These are phyloP conservation scores for Verticillium klebahnii DNA, from an alignment of 2,329 filamentous ascomycete species.

Conservation along the genomic window DNA sequence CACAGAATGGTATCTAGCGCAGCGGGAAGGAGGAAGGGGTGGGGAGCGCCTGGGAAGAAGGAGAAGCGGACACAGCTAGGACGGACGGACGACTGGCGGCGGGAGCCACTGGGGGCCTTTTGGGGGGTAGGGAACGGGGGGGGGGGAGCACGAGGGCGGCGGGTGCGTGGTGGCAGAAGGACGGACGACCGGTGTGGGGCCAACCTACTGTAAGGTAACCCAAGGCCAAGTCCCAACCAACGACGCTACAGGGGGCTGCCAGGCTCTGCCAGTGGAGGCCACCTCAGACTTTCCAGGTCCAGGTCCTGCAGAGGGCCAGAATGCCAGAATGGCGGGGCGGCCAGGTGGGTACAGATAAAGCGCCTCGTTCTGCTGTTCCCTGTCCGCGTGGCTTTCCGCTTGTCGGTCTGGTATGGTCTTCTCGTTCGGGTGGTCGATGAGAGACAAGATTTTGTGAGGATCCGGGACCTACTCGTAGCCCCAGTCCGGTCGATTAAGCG, in stretches of 20 bases:
- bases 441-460: not conserved
- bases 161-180: constrained; percentile 13
- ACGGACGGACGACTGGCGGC: constrained; percentile 4
- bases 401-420: not conserved
- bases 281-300: not conserved
- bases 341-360: not conserved
- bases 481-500: not conserved
- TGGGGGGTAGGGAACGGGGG: not conserved
- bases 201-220: too few species aligned
- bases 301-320: not conserved
- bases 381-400: not conserved
- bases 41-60: constrained; percentile 8
- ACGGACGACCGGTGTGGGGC: constrained; percentile 11
- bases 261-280: not conserved
- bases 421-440: not conserved
- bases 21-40: constrained; percentile 8
- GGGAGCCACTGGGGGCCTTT: constrained; percentile 2
- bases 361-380: not conserved
- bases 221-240: too few species aligned
- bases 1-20: not conserved
- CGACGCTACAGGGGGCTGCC: not conserved
- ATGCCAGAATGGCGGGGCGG: not conserved
- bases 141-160: not conserved
- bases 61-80: constrained; percentile 8
- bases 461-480: not conserved